Evolutionary conservation across 805 yeast genomes (phyloP), one percentile per base, ranked within the genome.

Genomic region (Cyberlindnera lachancei): DNA sequence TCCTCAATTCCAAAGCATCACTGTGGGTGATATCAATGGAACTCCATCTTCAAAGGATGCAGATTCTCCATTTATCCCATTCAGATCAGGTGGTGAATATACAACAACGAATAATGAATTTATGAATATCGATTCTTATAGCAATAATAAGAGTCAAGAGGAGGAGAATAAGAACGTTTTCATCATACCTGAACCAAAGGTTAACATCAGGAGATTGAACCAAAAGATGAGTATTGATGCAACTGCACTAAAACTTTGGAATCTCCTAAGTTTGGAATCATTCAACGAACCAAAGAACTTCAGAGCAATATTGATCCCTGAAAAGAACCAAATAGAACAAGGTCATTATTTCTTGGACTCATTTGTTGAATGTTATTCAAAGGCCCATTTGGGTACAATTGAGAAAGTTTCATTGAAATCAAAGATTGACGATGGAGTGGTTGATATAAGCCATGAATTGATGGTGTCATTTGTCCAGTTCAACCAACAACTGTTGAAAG

Each of bases 221-320:
- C 60, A 65, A 30, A 60, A 51, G 18, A 57, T 63, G 36, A 68
- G 61, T 21, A 61, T 69, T 25, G 74, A 66, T 49, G 65, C 66
- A 44, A 59, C 65, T 20, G 74, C 71, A 29, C 52, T 68, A 13
- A 53, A 56, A 37, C 70, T 68, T 45, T 79, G 79, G 87, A 74
- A 63, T 44, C 56, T 65, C 27, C 48, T 82, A 44, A 70, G 73
- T 36, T 63, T 81, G 30, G 66, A 68, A 27, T 84, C 90, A 0
- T 44, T 68, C 7, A 50, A 53, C 16, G 68, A 66, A 1, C 53
- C 58, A 2, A 78, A 79, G 39, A 59, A 70, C 36, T 69, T 78
- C 37, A 70, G 69, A 34, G 53, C 75, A 7, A 40, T 80, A 7
- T 45, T 78, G 37, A 46, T 82, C 2, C 48, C 59, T 0, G 46